Conservation (phyloP, 495 filamentous ascomycete genomes). For the Achaetomiella virescens region DNA sequence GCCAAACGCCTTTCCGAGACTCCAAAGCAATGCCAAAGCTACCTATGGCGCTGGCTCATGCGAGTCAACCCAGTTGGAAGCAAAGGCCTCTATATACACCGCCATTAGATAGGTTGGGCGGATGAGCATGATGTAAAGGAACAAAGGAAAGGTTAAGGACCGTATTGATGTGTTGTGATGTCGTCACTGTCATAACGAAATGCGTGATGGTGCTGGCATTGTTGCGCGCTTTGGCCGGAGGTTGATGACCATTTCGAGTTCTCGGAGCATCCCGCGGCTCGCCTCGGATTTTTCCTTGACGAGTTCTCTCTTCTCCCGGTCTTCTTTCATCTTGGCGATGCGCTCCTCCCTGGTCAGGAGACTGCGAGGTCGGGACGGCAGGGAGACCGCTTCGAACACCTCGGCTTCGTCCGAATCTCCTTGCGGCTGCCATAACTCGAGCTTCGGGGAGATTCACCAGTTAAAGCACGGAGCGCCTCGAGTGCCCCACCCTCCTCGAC, state of each 20-base stretch:
- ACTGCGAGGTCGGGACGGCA: constrained; percentile 63
- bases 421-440: constrained; percentile 24
- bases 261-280: constrained; percentile 80
- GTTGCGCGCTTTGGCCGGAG: constrained; percentile 50
- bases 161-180: constrained; percentile 12
- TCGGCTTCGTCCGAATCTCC: constrained; percentile 56
- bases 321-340: constrained; percentile 81
- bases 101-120: constrained; percentile 3
- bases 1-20: constrained; percentile 13
- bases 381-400: constrained; percentile 82
- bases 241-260: constrained; percentile 83
- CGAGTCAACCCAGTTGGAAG: constrained; percentile 2
- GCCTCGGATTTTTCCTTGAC: constrained; percentile 67
- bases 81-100: constrained; percentile 17
- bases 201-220: constrained; percentile 19
- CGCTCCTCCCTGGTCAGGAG: constrained; percentile 81
- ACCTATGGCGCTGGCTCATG: constrained; percentile 1
- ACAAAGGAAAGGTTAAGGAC: constrained; percentile 14
- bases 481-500: constrained; percentile 66
- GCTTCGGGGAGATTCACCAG: constrained; percentile 51
- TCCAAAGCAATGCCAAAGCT: neutral
- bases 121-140: constrained; percentile 9
- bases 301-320: constrained; percentile 62
- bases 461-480: constrained; percentile 71
- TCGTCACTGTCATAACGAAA: constrained; percentile 32